phyloP scores from a whole-genome alignment of 2,329 filamentous ascomycete genomes.

The Apiospora koreana region DNA sequence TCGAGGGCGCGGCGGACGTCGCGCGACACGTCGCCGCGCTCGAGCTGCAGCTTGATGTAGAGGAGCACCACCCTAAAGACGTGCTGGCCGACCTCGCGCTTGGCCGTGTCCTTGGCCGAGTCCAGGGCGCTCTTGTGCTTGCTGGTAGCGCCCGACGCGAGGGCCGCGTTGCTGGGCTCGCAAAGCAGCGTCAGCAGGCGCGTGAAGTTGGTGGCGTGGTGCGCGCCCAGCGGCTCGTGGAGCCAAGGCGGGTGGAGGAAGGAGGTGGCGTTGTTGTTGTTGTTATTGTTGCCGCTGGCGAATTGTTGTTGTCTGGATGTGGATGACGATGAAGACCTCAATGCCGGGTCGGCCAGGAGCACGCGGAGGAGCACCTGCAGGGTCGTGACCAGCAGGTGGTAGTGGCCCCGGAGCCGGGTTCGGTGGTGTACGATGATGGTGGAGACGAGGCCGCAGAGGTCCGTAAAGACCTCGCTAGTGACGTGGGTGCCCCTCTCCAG shows the following conservation, averaged over 20 bases:
- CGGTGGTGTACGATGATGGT: conserved; percentile 60
- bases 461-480: conserved; percentile 42
- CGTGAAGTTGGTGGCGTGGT: conserved; percentile 52
- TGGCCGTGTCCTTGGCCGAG: conserved; percentile 62
- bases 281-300: background rate
- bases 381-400: conserved; percentile 56
- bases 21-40: conserved; percentile 48
- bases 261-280: conserved; percentile 8
- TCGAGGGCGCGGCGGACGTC: conserved; percentile 57
- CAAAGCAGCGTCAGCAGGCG: conserved; percentile 61
- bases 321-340: background rate
- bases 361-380: conserved; percentile 58
- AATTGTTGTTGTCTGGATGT: conserved; percentile 15
- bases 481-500: conserved; percentile 25
- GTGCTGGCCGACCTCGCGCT: conserved; percentile 60
- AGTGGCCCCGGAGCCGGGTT: conserved; percentile 61
- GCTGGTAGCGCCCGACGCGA: conserved; percentile 41
- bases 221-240: conserved; percentile 35
- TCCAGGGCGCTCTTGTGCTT: conserved; percentile 45
- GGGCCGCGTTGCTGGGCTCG: conserved; percentile 58
- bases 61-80: conserved; percentile 62
- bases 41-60: conserved; percentile 63
- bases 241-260: conserved; percentile 37
- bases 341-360: conserved; percentile 44
- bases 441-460: conserved; percentile 56